Evolutionary conservation across 2,329 filamentous ascomycete species (phyloP).

Genomic region (Setomelanomma holmii): DNA sequence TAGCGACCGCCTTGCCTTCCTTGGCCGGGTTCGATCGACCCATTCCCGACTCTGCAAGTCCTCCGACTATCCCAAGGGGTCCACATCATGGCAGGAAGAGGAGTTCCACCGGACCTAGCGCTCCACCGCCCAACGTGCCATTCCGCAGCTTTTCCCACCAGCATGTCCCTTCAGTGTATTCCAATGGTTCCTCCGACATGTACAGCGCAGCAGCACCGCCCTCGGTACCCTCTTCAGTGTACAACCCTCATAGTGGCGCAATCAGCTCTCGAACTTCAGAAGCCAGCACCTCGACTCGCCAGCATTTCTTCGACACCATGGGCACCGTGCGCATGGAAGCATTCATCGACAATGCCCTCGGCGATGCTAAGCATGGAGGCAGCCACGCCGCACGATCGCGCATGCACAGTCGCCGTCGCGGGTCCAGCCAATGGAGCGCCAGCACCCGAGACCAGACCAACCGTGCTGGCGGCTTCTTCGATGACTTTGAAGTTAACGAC

Average conservation of each 20-base stretch:
- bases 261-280: slow-evolving; percentile 62
- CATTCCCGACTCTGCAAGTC: slow-evolving; percentile 70
- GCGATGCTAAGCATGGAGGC: slow-evolving; percentile 25
- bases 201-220: slow-evolving; percentile 42
- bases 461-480: slow-evolving; percentile 38
- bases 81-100: slow-evolving; percentile 79
- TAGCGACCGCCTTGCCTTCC: slow-evolving; percentile 40
- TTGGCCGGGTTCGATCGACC: slow-evolving; percentile 48
- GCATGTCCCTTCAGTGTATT: slow-evolving; percentile 49
- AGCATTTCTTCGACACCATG: slow-evolving; percentile 80
- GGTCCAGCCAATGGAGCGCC: slow-evolving; percentile 47
- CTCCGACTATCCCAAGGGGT: slow-evolving; percentile 75
- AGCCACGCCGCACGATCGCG: slow-evolving; percentile 22
- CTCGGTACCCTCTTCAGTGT: slow-evolving; percentile 48
- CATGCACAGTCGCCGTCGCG: slow-evolving; percentile 38
- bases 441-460: slow-evolving; percentile 39
- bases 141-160: slow-evolving; percentile 78
- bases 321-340: slow-evolving; percentile 97
- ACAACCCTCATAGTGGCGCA: slow-evolving; percentile 47
- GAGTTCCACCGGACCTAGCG: slow-evolving; percentile 84
- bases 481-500: slow-evolving; percentile 45
- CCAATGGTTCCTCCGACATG: slow-evolving; percentile 49
- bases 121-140: slow-evolving; percentile 68
- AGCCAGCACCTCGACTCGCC: slow-evolving; percentile 56
- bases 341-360: slow-evolving; percentile 71